phyloP scores from a whole-genome alignment of 2,329 filamentous ascomycete species.

The Diaporthe capsici region DNA sequence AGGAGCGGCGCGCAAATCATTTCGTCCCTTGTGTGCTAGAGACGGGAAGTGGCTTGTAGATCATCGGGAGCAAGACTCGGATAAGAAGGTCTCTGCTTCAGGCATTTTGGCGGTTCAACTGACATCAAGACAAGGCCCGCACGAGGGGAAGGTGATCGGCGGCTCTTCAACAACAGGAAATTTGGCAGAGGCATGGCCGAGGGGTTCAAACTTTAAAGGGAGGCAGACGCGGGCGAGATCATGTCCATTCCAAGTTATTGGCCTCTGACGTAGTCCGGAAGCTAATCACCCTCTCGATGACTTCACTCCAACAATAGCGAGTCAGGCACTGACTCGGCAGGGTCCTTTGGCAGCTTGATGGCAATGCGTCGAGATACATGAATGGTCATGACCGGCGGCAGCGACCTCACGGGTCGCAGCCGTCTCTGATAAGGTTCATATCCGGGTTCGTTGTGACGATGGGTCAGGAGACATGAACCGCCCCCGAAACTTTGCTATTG shows the following conservation, averaged over 20 bases:
- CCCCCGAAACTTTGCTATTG: neutral
- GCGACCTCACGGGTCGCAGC: neutral
- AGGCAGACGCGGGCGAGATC: constrained; percentile 7
- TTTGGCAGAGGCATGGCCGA: neutral
- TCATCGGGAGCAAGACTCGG: constrained; percentile 2
- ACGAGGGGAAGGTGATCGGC: constrained; percentile 4
- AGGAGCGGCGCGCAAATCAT: neutral
- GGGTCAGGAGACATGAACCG: neutral
- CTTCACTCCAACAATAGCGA: constrained; percentile 11
- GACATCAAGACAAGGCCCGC: neutral
- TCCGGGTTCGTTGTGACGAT: constrained; percentile 7
- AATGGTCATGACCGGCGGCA: neutral
- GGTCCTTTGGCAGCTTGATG: neutral
- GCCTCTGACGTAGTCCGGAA: constrained; percentile 23
- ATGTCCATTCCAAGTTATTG: constrained; percentile 10
- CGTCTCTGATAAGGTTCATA: neutral
- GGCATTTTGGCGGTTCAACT: neutral
- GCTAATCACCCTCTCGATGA: constrained; percentile 7
- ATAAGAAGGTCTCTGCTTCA: neutral
- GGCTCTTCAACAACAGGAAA: neutral
- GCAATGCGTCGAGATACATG: neutral
- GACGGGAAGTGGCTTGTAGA: neutral
- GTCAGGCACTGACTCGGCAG: constrained; percentile 14
- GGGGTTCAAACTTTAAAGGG: constrained; percentile 19
- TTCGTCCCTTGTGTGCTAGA: neutral